These are phyloP conservation scores for Corniculantispora saksenae DNA, from an alignment of 2,329 filamentous ascomycete species.

Conservation along the genomic window DNA sequence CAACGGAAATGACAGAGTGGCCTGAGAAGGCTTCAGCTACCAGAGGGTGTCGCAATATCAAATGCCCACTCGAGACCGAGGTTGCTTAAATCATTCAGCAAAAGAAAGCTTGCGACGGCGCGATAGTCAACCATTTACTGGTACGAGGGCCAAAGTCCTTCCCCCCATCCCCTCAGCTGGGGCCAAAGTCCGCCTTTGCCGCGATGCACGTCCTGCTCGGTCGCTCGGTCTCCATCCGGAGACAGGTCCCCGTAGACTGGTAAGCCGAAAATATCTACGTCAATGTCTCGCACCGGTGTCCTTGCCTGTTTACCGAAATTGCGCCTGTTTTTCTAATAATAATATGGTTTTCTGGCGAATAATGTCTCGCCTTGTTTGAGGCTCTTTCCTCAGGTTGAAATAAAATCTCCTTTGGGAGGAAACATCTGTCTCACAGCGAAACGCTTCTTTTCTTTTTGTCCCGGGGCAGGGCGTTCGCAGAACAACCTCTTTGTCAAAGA, in stretches of 20 bases:
- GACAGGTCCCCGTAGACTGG: not conserved
- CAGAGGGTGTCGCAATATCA: not conserved
- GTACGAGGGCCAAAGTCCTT: too few relatives aligned
- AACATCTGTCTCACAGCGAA: too few relatives aligned
- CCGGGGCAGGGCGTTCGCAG: not conserved
- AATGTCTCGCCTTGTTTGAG: not conserved
- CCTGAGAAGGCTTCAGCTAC: not conserved
- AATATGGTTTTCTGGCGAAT: too few relatives aligned
- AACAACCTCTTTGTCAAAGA: not conserved
- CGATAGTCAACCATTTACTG: not conserved
- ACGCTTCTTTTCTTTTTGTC: too few relatives aligned
- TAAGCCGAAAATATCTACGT: not conserved
- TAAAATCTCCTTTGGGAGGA: not conserved
- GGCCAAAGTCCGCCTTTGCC: not conserved
- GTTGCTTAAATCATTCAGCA: too few relatives aligned
- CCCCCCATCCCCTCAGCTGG: too few relatives aligned
- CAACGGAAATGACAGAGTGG: not conserved
- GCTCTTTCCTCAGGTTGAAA: not conserved
- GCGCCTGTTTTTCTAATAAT: not conserved
- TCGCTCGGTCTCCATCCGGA: not conserved
- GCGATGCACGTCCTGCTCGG: not conserved
- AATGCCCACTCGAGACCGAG: not conserved
- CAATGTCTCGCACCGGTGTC: conserved; percentile 1
- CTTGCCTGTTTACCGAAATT: not conserved
- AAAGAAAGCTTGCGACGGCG: not conserved